Evolutionary conservation across 331 rosid genomes (phyloP), one percentile per base, ranked within the genome.

Genomic region (Prunus yedoensis): DNA sequence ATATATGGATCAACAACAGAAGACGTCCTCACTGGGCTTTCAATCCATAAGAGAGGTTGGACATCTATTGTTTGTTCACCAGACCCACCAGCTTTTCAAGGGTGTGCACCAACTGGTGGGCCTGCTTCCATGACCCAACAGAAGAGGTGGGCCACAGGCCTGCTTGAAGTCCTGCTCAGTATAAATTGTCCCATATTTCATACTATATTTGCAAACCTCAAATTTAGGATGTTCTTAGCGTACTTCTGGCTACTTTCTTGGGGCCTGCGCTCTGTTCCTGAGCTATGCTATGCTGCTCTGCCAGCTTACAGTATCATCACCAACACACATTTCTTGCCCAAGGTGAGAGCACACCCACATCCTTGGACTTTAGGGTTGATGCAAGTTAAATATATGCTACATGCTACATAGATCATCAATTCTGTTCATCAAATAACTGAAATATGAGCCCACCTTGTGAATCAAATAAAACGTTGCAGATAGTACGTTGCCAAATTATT

Each of bases 91-190:
- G 86, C 85, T 4, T 91, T 93, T 75, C 58, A 68, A 4, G 97
- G 98, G 1, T 78, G 82, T 59, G 88, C 91, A 3, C 96, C 96
- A 7, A 12, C 54, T 0, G 83, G 86, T 11, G 90, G 84, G 8
- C 94, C 93, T 20, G 38, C 66, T 3, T 20, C 86, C 18, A 63
- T 87, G 87, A 66, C 70, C 18, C 98, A 93, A 85, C 82, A 78
- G 4, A 93, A 89, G 77, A 88, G 96, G 68, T 88, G 96, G 91
- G 82, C 88, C 43, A 83, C 91, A 4, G 93, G 98, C 4, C 54
- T 85, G 38, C 77, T 85, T 21, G 91, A 87, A 70, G 57, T 87
- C 77, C 77, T 87, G 5, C 15, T 90, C 38, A 86, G 91, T 82
- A 83, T 65, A 20, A 83, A 88, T n/a, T 81, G 77, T 58, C 96